Evolutionary conservation across 192 early-diverging fungal genomes (phyloP).

Genomic region (Kappamyces sp.): DNA sequence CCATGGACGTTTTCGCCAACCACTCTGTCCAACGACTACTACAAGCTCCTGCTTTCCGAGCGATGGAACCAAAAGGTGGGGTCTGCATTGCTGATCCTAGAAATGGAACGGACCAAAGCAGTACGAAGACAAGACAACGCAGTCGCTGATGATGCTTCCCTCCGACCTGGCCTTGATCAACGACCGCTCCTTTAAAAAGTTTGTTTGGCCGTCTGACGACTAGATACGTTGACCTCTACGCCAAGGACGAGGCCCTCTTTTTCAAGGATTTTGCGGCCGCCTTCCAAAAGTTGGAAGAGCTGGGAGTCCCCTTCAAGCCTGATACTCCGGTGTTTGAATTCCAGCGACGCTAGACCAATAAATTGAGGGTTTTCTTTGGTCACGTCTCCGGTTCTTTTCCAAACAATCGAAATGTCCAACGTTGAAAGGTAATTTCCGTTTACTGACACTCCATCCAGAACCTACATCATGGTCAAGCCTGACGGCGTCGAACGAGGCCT

Average conservation of each 20-base stretch:
- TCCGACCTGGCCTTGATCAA: constrained; percentile 62
- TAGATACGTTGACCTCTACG: constrained; percentile 79
- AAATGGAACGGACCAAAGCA: constrained; percentile 81
- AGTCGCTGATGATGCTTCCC: constrained; percentile 62
- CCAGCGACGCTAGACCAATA: constrained; percentile 4
- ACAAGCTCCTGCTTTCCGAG: constrained; percentile 21
- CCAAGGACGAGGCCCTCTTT: constrained; percentile 77
- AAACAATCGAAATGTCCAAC: background rate
- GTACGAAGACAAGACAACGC: constrained; percentile 73
- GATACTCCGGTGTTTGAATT: constrained; percentile 14
- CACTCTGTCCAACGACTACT: constrained; percentile 85
- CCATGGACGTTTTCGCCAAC: constrained; percentile 50
- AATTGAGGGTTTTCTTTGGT: background rate
- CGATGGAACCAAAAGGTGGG: background rate
- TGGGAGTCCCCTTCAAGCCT: constrained; percentile 58
- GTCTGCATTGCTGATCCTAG: constrained; percentile 28
- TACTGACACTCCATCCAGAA: background rate
- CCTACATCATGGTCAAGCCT: constrained; percentile 28
- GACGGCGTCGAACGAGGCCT: constrained; percentile 57
- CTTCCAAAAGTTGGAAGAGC: constrained; percentile 79
- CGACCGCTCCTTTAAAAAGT: constrained; percentile 42
- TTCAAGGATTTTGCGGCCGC: constrained; percentile 85
- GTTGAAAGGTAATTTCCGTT: background rate
- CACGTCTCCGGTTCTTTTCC: background rate
- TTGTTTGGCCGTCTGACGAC: constrained; percentile 40